Conservation (phyloP, 495 filamentous ascomycete genomes). For the Talaromyces trachyspermus region DNA sequence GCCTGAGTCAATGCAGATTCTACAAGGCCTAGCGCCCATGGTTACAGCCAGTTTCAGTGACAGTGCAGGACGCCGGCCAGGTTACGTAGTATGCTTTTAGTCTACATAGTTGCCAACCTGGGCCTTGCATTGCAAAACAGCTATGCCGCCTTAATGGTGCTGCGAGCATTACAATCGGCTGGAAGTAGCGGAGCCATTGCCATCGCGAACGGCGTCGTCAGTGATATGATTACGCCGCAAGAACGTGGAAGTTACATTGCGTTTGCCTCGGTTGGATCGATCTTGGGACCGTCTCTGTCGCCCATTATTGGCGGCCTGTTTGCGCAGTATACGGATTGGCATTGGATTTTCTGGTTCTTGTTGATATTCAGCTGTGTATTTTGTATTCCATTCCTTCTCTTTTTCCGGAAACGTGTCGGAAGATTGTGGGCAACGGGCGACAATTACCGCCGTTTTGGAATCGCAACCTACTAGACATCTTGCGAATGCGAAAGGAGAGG, state of each 20-base stretch:
- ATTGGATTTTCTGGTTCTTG: constrained; percentile 69
- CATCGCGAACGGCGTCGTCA: constrained; percentile 32
- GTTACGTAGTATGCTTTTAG: constrained; percentile 39
- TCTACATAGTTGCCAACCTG: constrained; percentile 42
- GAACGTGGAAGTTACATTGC: constrained; percentile 41
- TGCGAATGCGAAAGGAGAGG: too few relatives aligned
- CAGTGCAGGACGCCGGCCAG: constrained; percentile 38
- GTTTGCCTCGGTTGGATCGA: constrained; percentile 22
- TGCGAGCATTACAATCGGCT: constrained; percentile 42
- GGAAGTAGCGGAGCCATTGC: constrained; percentile 42
- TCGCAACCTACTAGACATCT: too few relatives aligned
- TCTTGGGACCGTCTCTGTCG: constrained; percentile 44
- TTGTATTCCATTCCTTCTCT: constrained; percentile 23
- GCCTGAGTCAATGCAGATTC: constrained; percentile 23
- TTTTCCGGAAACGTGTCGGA: constrained; percentile 40
- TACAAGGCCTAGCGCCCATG: constrained; percentile 44
- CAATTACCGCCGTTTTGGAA: constrained; percentile 31
- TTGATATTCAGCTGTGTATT: constrained; percentile 47
- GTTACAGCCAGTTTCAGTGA: constrained; percentile 44
- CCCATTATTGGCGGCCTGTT: constrained; percentile 61
- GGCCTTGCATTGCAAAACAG: constrained; percentile 39
- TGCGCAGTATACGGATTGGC: constrained; percentile 60
- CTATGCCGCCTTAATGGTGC: constrained; percentile 40
- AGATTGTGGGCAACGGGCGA: constrained; percentile 41
- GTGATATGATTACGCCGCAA: constrained; percentile 30